Conservation (phyloP, 2,329 filamentous ascomycete genomes). For the Bipolaris cookei region DNA sequence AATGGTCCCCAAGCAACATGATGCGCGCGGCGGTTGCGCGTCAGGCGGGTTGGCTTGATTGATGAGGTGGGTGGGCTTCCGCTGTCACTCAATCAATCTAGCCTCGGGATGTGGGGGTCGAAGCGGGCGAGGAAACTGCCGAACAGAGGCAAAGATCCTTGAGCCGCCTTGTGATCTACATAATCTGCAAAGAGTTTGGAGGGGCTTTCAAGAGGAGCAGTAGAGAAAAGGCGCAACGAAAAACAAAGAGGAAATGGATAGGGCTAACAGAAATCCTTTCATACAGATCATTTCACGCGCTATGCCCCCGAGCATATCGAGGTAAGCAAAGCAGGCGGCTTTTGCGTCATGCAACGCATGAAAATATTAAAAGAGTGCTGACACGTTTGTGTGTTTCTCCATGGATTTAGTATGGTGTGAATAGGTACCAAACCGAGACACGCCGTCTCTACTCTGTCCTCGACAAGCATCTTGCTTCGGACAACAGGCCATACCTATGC, state of each 20-base stretch:
- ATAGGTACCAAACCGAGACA: conserved; percentile 83
- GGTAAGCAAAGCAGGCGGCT: not conserved
- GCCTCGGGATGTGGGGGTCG: conserved; percentile 1
- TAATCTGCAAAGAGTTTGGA: not conserved
- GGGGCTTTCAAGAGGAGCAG: not conserved
- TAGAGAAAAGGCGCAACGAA: not conserved
- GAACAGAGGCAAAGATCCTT: not conserved
- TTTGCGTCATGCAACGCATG: not conserved
- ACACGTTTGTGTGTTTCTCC: not conserved
- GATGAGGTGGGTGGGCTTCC: not conserved
- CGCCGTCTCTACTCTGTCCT: conserved; percentile 80
- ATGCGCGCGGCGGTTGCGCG: not conserved
- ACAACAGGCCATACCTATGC: conserved; percentile 59
- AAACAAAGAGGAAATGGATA: not conserved
- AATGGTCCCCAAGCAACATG: not conserved
- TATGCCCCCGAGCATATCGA: conserved; percentile 83
- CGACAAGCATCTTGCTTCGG: conserved; percentile 69
- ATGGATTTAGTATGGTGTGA: conserved; percentile 69
- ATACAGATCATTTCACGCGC: conserved; percentile 74
- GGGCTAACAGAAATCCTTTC: not conserved
- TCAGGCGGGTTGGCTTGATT: not conserved
- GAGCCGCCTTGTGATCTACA: not conserved
- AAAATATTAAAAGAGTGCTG: not conserved
- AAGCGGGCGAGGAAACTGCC: not conserved
- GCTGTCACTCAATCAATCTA: not conserved